Conservation (phyloP, 345 rosid species). For the Hypericum androsaemum region DNA sequence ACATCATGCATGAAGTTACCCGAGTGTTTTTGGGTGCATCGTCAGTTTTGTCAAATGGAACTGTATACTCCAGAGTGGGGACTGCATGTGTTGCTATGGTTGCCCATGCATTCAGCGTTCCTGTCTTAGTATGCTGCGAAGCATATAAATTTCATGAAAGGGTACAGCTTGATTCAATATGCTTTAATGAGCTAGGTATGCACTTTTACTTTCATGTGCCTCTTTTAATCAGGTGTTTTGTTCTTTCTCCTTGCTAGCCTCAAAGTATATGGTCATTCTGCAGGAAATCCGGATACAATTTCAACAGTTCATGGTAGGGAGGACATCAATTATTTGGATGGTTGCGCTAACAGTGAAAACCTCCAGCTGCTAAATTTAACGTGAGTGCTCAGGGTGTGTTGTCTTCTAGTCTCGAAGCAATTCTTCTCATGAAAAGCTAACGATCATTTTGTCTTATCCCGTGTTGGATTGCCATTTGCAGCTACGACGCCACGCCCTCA, state of each 20-base stretch:
- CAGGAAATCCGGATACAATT: slow-evolving; percentile 91
- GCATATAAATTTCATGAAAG: slow-evolving; percentile 94
- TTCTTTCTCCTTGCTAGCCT: slow-evolving; percentile 3
- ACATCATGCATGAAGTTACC: slow-evolving; percentile 91
- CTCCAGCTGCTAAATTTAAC: slow-evolving; percentile 69
- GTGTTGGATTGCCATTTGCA: slow-evolving; percentile 22
- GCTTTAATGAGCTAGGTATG: slow-evolving; percentile 92
- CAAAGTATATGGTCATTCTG: slow-evolving; percentile 6
- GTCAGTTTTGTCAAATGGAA: slow-evolving; percentile 91
- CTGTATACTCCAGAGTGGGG: slow-evolving; percentile 89
- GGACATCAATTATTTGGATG: slow-evolving; percentile 51
- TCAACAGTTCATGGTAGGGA: slow-evolving; percentile 58
- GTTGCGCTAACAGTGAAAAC: slow-evolving; percentile 43
- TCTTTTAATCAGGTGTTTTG: background rate
- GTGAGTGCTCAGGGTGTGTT: slow-evolving; percentile 32
- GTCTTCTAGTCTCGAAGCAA: background rate
- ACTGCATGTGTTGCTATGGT: slow-evolving; percentile 97
- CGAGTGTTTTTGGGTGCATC: slow-evolving; percentile 89
- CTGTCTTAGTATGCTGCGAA: slow-evolving; percentile 93
- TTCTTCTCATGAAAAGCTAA: slow-evolving; percentile 10
- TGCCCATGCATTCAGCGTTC: slow-evolving; percentile 72
- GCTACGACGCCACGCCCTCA: slow-evolving; percentile 90
- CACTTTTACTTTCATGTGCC: slow-evolving; percentile 6
- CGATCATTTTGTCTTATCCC: slow-evolving; percentile 6
- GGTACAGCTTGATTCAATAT: slow-evolving; percentile 91